Base-by-base conservation (phyloP, 2,329 filamentous ascomycete genomes). In the Xylariales sp. region DNA sequence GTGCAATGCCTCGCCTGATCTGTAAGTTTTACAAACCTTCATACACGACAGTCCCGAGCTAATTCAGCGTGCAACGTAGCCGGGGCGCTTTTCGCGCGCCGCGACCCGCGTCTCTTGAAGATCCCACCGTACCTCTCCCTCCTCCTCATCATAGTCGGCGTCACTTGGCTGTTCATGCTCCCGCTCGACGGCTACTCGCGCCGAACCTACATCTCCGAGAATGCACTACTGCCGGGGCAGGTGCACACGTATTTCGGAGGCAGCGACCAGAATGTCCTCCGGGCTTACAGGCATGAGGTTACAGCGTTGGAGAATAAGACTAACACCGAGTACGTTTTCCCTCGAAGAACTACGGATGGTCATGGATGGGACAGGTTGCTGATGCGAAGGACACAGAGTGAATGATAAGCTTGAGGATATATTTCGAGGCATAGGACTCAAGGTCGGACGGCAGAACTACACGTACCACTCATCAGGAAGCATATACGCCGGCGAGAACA, bases 171-270 rank as follows among this genome's bases (percentile, higher is more conserved):
- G 11, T 78, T 96, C 16, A 74, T 97, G 22, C 78, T 98, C 2
- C 93, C 93, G 3, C 74, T 97, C 40, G 78, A 97, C 63, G 79
- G 90, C 51, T 95, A 97, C 69, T 95, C 89, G 38, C 82, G 93
- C 50, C 76, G 79, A 46, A 98, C 91, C 1, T 98, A 98, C 64
- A 93, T 98, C 44, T 97, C 91, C 31, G 93, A 98, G 64, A 98
- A 98, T 62, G 93, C 93, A 9, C 80, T 98, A 24, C 72, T 98
- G 11, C 93, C 93, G 0, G 93, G 90, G 2, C 93, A 98, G 64
- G 93, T 97, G 7, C 91, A 97, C 66, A 95, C 93, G 2, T 98
- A 98, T 65, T 98, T 98, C 60, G 84, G 87, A 5, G 93, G 93
- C 14, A 95, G 88, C 62, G 93, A 98, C 61, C 90, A 97, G 69